Evolutionary conservation across 2,329 filamentous ascomycete genomes (phyloP), one percentile per base, ranked within the genome.

Genomic region (Fusarium tricinctum): DNA sequence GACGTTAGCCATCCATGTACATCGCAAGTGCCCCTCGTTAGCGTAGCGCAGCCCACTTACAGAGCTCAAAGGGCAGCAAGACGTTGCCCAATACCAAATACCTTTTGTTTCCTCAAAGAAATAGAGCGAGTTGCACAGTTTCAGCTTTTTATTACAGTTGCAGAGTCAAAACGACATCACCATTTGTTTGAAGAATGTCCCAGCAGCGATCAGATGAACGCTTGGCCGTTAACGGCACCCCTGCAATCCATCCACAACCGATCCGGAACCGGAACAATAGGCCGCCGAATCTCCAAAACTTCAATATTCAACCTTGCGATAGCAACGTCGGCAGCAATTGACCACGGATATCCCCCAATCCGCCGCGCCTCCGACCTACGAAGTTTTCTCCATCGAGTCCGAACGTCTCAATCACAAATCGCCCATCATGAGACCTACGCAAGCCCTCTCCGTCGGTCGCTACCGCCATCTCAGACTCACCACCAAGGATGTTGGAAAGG

Each of bases 401-500:
- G 10, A 42, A 47, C 17, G 19, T 20, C 38, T 19, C 7, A n/a
- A 5, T 15, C 33, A 28, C 19, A 10, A 23, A 22, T 23, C 5
- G 20, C 46, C 63, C 72, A 82, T 78, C 66, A 92, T 92, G 89
- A 86, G 88, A 78, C 87, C 92, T 57, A 92, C 92, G 17, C 84
- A 87, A 75, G 78, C 83, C 68, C 89, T 97, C 74, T 85, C 86
- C 73, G 82, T 89, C 75, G 82, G 89, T 78, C 86, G 88, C 59
- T 87, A 93, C 75, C 88, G 90, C 80, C 93, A 95, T 76, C 84
- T 94, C 61, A 86, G 87, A 53, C 88, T 99, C 76, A 97, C 93
- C 14, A 97, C 95, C 72, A 99, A 99, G 82, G 91, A 96, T 81
- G 91, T 95, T 78, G 92, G 91, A 79, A 93, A 93, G 77, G 95